Percentiles rank a stretch among this genome's conserved stretches.
Conservation (phyloP, 345 rosid species). For the Melaleuca quinquenervia region DNA sequence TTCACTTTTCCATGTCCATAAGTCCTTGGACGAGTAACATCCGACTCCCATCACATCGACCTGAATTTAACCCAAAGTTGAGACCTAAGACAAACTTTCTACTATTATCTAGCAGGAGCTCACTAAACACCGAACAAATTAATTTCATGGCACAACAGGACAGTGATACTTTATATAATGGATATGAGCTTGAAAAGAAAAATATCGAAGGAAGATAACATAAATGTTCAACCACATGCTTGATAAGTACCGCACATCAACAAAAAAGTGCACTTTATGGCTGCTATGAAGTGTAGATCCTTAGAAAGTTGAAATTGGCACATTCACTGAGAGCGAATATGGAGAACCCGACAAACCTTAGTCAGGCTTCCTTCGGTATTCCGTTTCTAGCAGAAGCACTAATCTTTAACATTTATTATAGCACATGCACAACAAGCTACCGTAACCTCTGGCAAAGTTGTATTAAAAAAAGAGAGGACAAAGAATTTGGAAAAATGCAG, state of each 20-base stretch:
- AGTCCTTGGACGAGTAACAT: conserved; percentile 91
- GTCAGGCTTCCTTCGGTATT: neutral
- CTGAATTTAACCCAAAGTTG: conserved; percentile 18
- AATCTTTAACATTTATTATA: neutral
- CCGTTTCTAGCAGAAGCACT: neutral
- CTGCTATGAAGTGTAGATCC: neutral
- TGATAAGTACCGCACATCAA: accelerated
- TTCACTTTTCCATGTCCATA: conserved; percentile 87
- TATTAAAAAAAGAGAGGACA: neutral
- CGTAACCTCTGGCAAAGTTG: neutral
- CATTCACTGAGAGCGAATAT: neutral
- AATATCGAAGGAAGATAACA: neutral
- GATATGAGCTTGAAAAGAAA: neutral
- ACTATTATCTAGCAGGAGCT: neutral
- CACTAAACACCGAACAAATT: neutral
- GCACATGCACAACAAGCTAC: neutral
- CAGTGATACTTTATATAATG: neutral
- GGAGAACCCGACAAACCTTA: neutral
- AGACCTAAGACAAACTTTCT: neutral
- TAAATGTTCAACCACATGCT: neutral
- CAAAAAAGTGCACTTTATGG: neutral
- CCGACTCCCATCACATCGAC: conserved; percentile 88
- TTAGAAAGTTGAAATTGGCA: neutral
- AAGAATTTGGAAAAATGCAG: neutral
- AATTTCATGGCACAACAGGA: neutral